These are phyloP conservation scores for Dimargaris xerosporica DNA, from an alignment of 192 early-diverging fungal genomes.

Conservation along the genomic window DNA sequence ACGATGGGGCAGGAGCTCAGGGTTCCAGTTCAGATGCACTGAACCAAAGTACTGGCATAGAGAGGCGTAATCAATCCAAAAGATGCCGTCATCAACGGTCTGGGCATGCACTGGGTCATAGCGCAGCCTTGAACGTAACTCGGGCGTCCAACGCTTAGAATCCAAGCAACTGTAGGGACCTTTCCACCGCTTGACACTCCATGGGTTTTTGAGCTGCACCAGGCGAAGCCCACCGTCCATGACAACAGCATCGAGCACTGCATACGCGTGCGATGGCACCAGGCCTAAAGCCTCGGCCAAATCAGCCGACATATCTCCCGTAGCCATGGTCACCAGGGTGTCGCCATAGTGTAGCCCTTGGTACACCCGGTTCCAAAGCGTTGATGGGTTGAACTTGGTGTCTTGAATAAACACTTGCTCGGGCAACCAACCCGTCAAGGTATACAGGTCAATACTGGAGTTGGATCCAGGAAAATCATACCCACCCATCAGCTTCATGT, in stretches of 20 bases:
- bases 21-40: constrained; percentile 86
- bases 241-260: constrained; percentile 52
- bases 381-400: constrained; percentile 38
- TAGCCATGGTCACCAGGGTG: constrained; percentile 69
- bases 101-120: constrained; percentile 54
- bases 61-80: constrained; percentile 82
- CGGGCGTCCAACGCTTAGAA: constrained; percentile 47
- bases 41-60: constrained; percentile 65
- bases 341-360: constrained; percentile 52
- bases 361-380: constrained; percentile 58
- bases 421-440: constrained; percentile 87
- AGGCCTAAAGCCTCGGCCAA: constrained; percentile 51
- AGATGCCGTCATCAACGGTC: constrained; percentile 60
- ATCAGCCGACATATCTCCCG: constrained; percentile 55
- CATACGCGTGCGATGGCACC: constrained; percentile 83
- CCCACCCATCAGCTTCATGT: constrained; percentile 90
- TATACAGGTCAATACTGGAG: constrained; percentile 79
- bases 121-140: constrained; percentile 43
- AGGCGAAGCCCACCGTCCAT: constrained; percentile 40
- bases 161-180: constrained; percentile 57
- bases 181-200: constrained; percentile 80
- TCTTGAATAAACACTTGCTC: constrained; percentile 76
- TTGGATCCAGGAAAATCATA: constrained; percentile 92
- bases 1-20: constrained; percentile 48
- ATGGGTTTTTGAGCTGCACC: constrained; percentile 82